Evolutionary conservation across 352 stramenopile species (phyloP).

Genomic region (Pythium volutum): DNA sequence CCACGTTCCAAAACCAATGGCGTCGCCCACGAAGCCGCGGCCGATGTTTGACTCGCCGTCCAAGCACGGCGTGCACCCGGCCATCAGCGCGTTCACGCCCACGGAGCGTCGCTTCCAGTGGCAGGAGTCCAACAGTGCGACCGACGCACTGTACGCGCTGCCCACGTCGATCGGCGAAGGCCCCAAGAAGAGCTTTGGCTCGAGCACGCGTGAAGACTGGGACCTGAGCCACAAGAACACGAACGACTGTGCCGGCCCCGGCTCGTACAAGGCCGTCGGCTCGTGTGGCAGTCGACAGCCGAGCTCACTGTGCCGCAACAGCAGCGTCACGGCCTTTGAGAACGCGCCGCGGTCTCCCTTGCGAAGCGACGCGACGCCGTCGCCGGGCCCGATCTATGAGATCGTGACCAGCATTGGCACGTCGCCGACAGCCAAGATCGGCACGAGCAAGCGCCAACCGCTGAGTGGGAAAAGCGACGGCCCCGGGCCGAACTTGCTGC

Average conservation of each 20-base stretch:
- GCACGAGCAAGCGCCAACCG: constrained; percentile 48
- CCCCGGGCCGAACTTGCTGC: constrained; percentile 61
- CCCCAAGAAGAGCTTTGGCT: constrained; percentile 72
- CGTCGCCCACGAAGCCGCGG: constrained; percentile 31
- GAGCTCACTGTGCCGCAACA: constrained; percentile 48
- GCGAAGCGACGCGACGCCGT: constrained; percentile 56
- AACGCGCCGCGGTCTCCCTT: constrained; percentile 50
- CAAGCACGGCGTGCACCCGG: constrained; percentile 69
- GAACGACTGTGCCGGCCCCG: constrained; percentile 62
- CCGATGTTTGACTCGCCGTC: constrained; percentile 73
- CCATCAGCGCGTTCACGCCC: constrained; percentile 56
- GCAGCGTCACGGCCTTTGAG: constrained; percentile 54
- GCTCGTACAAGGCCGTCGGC: constrained; percentile 54
- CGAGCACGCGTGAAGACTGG: constrained; percentile 77
- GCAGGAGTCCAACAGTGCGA: constrained; percentile 49
- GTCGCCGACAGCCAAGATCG: constrained; percentile 52
- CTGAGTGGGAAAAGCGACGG: constrained; percentile 53
- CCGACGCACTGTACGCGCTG: constrained; percentile 71
- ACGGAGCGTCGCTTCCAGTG: constrained; percentile 75
- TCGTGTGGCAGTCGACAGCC: constrained; percentile 61
- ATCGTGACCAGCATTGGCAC: constrained; percentile 45
- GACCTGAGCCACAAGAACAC: constrained; percentile 55
- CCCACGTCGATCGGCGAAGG: constrained; percentile 54
- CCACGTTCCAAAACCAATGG: too few species aligned
- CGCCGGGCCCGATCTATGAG: constrained; percentile 75